Evolutionary conservation across 371 early-diverging fungal species (phyloP).

Genomic region (Haplosporangium sp.): DNA sequence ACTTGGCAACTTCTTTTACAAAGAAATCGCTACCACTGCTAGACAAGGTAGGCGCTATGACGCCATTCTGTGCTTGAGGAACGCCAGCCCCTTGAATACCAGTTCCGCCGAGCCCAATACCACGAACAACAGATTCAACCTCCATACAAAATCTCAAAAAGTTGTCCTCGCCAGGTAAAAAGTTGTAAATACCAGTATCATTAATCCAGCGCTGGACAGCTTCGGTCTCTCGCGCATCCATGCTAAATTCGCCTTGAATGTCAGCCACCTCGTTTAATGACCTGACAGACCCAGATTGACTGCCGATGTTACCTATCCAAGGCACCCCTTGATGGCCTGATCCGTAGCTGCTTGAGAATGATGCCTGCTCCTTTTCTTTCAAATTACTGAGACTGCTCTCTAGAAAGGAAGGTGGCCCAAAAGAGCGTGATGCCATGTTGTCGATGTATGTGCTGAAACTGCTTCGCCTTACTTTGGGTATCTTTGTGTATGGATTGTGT

Average conservation of each 20-base stretch:
- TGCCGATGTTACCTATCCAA: conserved; percentile 23
- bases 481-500: conserved; percentile 3
- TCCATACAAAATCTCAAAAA: conserved; percentile 60
- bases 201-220: conserved; percentile 51
- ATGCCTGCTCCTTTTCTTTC: conserved; percentile 39
- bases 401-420: conserved; percentile 21
- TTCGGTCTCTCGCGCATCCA: conserved; percentile 47
- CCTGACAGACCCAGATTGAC: conserved; percentile 11
- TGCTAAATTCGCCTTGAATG: conserved; percentile 34
- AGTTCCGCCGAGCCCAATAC: conserved; percentile 49
- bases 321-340: conserved; percentile 19
- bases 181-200: conserved; percentile 49
- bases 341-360: conserved; percentile 29
- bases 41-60: conserved; percentile 6
- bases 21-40: conserved; percentile 56
- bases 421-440: conserved; percentile 38
- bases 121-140: conserved; percentile 44
- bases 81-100: conserved; percentile 45
- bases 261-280: conserved; percentile 23
- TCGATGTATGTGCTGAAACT: conserved; percentile 54
- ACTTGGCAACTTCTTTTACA: conserved; percentile 48
- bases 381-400: conserved; percentile 40
- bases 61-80: conserved; percentile 28
- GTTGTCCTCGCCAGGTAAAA: conserved; percentile 58
- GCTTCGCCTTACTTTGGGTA: conserved; percentile 37